Evolutionary conservation across 495 filamentous ascomycete genomes (phyloP), one percentile per base, ranked within the genome.

Genomic region (Podospora anserina): DNA sequence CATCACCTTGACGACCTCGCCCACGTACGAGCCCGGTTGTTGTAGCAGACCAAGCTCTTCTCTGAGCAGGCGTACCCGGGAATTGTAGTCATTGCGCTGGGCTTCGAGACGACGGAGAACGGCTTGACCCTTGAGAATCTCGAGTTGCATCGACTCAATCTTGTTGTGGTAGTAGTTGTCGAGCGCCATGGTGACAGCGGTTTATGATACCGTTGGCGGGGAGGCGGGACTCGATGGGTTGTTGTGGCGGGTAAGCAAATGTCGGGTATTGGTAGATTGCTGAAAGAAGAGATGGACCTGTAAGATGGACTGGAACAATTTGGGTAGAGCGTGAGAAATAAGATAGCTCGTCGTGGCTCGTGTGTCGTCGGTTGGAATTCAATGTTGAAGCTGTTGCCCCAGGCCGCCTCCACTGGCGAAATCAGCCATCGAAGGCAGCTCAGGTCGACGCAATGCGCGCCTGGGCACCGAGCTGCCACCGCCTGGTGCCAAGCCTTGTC

Each of bases 141-240:
- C 94, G 77, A 98, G 92, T 87, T 98, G 97, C 90, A 97, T 96
- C 78, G 90, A 88, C 91, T 99, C 95, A 81, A 99, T 97, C 86
- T 99, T 99, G 82, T 98, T 97, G 84, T 93, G 91, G 80, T 94
- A 99, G 82, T 97, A 99, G 81, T 90, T 97, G 81, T 98, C 95
- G 82, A 99, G 91, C 86, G 94, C 93, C 95, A 99, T 99, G 75
- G 71, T 86, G 86, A 80, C 79, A 75, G 69, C 75, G 72, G 28
- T 18, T 20, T 26, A 5, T 27, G 23, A 7, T 32, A 26, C 19
- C 16, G 20, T 61, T 72, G 72, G 61, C 56, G 18, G 61, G 27
- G 30, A 66, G 26, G 27, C 27, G 60, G 27, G 30, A 32, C 7
- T 27, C 2, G 30, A 62, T 19, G 60, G 13, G n/a, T 19, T 58